phyloP scores from a whole-genome alignment of 208 protist genomes.

The Sergeia podlipaevii region DNA sequence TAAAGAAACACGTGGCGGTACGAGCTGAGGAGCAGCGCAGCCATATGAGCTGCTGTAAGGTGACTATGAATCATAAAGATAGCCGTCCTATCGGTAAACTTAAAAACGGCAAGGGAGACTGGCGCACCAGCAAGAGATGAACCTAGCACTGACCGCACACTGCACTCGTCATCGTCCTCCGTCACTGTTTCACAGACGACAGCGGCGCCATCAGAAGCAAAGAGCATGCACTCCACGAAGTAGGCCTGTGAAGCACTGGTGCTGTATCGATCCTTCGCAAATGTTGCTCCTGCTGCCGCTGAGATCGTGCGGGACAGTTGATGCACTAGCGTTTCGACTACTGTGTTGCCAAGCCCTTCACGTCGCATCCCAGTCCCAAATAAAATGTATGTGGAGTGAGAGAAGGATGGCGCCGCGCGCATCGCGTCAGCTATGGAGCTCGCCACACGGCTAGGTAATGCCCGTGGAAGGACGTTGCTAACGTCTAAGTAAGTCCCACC shows the following conservation, averaged over 20 bases:
- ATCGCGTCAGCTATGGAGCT: slow-evolving; percentile 24
- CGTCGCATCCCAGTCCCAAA: slow-evolving; percentile 17
- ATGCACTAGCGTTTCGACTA: slow-evolving; percentile 12
- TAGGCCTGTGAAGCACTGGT: slow-evolving; percentile 11
- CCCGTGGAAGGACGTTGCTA: slow-evolving; percentile 32
- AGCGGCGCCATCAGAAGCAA: slow-evolving; percentile 39
- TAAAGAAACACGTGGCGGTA: slow-evolving; percentile 32
- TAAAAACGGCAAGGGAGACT: slow-evolving; percentile 37
- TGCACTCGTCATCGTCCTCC: slow-evolving; percentile 9
- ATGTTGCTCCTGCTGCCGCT: not conserved
- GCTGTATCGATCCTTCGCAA: not conserved
- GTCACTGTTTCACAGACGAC: slow-evolving; percentile 25
- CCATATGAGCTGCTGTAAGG: slow-evolving; percentile 36
- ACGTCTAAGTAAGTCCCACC: slow-evolving; percentile 13
- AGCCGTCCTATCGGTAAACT: slow-evolving; percentile 16
- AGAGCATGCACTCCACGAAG: slow-evolving; percentile 46
- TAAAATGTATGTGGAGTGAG: slow-evolving; percentile 35
- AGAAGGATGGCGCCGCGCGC: slow-evolving; percentile 19
- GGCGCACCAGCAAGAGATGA: slow-evolving; percentile 17
- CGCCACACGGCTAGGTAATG: slow-evolving; percentile 39
- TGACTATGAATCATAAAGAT: slow-evolving; percentile 19
- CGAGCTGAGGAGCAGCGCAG: slow-evolving; percentile 21
- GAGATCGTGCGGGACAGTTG: not conserved
- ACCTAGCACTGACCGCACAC: slow-evolving; percentile 1
- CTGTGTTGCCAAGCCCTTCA: slow-evolving; percentile 19